Percentiles rank a stretch among this genome's conserved stretches.
phyloP scores from a whole-genome alignment of 2,329 filamentous ascomycete genomes.

The Ascochyta lentis region DNA sequence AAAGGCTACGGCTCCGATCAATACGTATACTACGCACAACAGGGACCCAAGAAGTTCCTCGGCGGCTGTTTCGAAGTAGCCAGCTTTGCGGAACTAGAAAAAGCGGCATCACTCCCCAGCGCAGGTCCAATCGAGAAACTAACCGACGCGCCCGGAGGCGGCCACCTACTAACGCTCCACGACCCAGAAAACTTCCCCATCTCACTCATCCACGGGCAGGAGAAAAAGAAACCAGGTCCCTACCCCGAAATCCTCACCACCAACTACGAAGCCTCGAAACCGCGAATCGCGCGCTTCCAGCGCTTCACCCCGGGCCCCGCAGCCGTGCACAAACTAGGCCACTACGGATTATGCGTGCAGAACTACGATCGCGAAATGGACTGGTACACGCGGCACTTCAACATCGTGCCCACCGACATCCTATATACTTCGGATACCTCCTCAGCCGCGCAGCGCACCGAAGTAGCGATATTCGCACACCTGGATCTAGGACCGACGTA shows the following conservation, averaged over 20 bases:
- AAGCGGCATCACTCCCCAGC: constrained; percentile 54
- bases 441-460: constrained; percentile 23
- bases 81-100: constrained; percentile 61
- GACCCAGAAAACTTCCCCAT: constrained; percentile 64
- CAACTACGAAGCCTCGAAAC: constrained; percentile 54
- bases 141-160: constrained; percentile 60
- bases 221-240: constrained; percentile 51
- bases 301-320: constrained; percentile 60
- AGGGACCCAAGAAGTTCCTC: constrained; percentile 60
- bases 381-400: constrained; percentile 58
- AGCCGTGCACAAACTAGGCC: constrained; percentile 58
- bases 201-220: constrained; percentile 65
- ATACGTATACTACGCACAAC: constrained; percentile 63
- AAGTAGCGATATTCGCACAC: constrained; percentile 60
- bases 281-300: constrained; percentile 58
- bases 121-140: constrained; percentile 59
- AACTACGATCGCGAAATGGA: constrained; percentile 47
- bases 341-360: constrained; percentile 54
- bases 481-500: constrained; percentile 59
- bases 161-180: constrained; percentile 55
- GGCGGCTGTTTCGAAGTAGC: constrained; percentile 66
- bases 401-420: constrained; percentile 56
- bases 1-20: constrained; percentile 68
- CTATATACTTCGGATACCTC: constrained; percentile 41
- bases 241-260: constrained; percentile 58